Conservation (phyloP, 179 eudicot species). For the Silene noctiflora region DNA sequence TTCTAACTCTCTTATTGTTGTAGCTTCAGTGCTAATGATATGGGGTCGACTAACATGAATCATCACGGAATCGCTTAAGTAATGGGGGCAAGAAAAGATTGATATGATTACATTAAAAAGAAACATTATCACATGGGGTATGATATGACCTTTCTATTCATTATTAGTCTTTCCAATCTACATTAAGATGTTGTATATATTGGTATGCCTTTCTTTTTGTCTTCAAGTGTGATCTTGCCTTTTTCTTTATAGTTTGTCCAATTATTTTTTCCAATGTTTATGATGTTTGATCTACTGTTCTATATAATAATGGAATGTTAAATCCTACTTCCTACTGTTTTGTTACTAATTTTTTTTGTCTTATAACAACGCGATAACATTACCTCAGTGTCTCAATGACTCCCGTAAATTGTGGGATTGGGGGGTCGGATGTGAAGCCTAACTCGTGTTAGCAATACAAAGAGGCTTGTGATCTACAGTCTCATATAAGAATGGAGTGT, state of each 20-base stretch:
- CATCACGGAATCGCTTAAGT: no score
- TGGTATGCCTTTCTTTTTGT: slow-evolving; percentile 29
- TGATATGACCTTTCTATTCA: slow-evolving; percentile 9
- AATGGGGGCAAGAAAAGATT: slow-evolving; percentile 17
- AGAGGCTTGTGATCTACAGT: slow-evolving; percentile 24
- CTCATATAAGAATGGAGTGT: slow-evolving; percentile 26
- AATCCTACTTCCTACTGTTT: slow-evolving; percentile 14
- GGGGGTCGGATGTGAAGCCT: no score
- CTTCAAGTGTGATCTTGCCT: slow-evolving; percentile 28
- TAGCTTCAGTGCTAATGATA: not conserved
- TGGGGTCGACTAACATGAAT: not conserved
- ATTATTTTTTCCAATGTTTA: not conserved
- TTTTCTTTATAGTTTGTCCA: slow-evolving; percentile 1
- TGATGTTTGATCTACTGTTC: slow-evolving; percentile 24
- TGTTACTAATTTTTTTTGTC: slow-evolving; percentile 12
- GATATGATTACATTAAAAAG: slow-evolving; percentile 33
- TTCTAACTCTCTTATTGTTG: no score
- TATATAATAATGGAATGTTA: slow-evolving; percentile 29
- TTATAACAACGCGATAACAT: not conserved
- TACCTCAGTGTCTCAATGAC: no score
- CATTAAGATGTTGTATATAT: slow-evolving; percentile 32
- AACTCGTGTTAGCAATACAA: no score
- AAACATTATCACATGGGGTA: slow-evolving; percentile 39
- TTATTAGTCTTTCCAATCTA: slow-evolving; percentile 29
- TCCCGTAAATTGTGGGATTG: no score